Evolutionary conservation across 495 filamentous ascomycete species (phyloP), one percentile per base, ranked within the genome.

Genomic region (Trichoderma orchidacearum): DNA sequence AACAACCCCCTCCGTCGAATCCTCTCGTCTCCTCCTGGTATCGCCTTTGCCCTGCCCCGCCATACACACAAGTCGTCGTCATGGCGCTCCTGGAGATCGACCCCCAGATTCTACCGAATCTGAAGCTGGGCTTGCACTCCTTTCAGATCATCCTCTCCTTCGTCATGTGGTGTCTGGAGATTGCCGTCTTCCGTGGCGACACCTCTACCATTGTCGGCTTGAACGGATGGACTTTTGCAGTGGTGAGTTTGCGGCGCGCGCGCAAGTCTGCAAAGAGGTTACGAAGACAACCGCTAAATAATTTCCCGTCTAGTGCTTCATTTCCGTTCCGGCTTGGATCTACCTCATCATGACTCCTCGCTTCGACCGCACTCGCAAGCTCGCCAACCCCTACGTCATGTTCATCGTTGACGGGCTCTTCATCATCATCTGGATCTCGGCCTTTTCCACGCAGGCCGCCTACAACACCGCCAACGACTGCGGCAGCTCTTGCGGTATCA

Each of bases 371-470:
- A 87, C 90, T 29, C 78, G 80, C 29, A 84, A 82, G 62, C 81
- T 90, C 59, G 87, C 87, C 48, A 84, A 95, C 61, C 85, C 88
- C 9, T 90, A 93, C 66, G 89, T 80, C 54, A 88, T 95, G 69
- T 80, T 85, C 18, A 76, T 75, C 5, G 71, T 94, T 48, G 92
- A 97, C 65, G 70, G 74, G 3, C 53, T 92, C 29, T 92, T 85
- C 66, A 70, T 80, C 38, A 68, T 96, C 41, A 71, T 95, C 61
- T 97, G 90, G 90, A 82, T 96, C 58, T 81, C 84, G 7, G 90
- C 84, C 0, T 93, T 90, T 71, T 78, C 89, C 5, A 78, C 83
- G 38, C 78, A 95, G 38, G 86, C 87, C 1, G 76, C 80, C 1
- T 97, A 73, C 55, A 77, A 81, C 62, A 71, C 75, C 1, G 71